Conservation (phyloP, 352 stramenopile genomes). For the Globisporangium recalcitrans region DNA sequence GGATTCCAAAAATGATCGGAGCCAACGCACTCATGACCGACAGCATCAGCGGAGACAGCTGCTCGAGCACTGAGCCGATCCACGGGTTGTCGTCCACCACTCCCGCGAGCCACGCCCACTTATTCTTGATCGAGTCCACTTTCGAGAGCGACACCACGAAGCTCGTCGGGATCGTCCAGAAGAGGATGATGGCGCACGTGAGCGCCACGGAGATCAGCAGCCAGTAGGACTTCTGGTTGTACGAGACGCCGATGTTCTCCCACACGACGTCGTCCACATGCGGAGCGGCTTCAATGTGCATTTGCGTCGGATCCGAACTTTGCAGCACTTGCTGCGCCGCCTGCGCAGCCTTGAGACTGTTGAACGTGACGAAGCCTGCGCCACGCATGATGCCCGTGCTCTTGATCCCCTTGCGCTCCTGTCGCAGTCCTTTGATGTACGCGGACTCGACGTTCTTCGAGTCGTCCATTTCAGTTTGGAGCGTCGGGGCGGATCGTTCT, state of each 20-base stretch:
- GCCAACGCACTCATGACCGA: constrained; percentile 75
- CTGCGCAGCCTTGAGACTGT: constrained; percentile 61
- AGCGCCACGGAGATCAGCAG: constrained; percentile 56
- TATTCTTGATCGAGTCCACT: constrained; percentile 42
- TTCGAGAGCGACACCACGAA: constrained; percentile 76
- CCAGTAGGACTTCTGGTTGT: constrained; percentile 69
- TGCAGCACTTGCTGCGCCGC: constrained; percentile 78
- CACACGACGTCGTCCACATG: constrained; percentile 70
- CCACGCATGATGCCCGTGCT: constrained; percentile 59
- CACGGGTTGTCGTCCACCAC: constrained; percentile 58
- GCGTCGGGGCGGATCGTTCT: constrained; percentile 14
- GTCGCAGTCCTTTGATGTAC: constrained; percentile 53
- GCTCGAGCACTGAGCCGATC: constrained; percentile 67
- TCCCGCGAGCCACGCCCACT: constrained; percentile 37
- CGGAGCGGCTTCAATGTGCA: constrained; percentile 62
- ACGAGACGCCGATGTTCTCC: constrained; percentile 74
- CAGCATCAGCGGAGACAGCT: constrained; percentile 73
- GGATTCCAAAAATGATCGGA: constrained; percentile 77
- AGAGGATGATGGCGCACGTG: constrained; percentile 68
- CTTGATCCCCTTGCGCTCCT: constrained; percentile 31
- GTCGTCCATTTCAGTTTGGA: constrained; percentile 32
- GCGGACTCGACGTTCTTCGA: constrained; percentile 40
- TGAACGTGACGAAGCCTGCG: constrained; percentile 81
- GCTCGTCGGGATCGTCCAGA: constrained; percentile 79
- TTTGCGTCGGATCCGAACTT: constrained; percentile 60